Evolutionary conservation across 2,329 filamentous ascomycete species (phyloP), one percentile per base, ranked within the genome.

Genomic region (Aspergillus spinulosporus): DNA sequence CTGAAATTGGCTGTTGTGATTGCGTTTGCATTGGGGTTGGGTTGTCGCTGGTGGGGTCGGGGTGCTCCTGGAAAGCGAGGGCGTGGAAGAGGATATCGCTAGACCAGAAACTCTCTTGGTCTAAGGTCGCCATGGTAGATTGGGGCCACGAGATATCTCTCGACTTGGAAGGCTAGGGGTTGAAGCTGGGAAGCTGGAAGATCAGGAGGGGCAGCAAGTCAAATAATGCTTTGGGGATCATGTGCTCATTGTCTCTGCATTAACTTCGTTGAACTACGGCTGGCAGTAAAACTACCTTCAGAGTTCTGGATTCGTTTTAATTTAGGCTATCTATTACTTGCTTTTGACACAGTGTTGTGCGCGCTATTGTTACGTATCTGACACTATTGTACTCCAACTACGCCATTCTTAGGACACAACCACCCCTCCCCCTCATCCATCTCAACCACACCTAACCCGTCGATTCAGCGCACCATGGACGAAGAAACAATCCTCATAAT

Each of bases 401-500:
- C 21, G 21, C 21, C 21, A 21, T 34, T 34, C 5, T 7, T 34
- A 34, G 9, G 31, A 34, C 5, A 11, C 31, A 11, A 34, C 9
- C 31, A 34, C 31, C 5, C 5, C 31, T 11, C 31, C 31, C 9
- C 31, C 31, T 34, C 31, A 34, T 34, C 49, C 49, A 34, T 5
- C 32, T 36, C 32, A 9, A 39, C 34, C 31, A 15, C 40, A 40
- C 29, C 11, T 28, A 28, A 29, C 40, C 3, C 26, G 21, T 26
- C 32, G 31, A 31, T 21, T 11, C 4, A 15, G 31, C 9, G 11
- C 49, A 21, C n/a, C 26, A 50, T 12, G 11, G 7, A 66, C 11
- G 54, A 57, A 32, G 8, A 11, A 9, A 59, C 63, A 39, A 64
- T 69, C 63, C 72, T 88, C 56, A 86, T 88, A 55, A 72, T 88